phyloP scores from a whole-genome alignment of 352 stramenopile species.

The Phytophthora sansomeana region DNA sequence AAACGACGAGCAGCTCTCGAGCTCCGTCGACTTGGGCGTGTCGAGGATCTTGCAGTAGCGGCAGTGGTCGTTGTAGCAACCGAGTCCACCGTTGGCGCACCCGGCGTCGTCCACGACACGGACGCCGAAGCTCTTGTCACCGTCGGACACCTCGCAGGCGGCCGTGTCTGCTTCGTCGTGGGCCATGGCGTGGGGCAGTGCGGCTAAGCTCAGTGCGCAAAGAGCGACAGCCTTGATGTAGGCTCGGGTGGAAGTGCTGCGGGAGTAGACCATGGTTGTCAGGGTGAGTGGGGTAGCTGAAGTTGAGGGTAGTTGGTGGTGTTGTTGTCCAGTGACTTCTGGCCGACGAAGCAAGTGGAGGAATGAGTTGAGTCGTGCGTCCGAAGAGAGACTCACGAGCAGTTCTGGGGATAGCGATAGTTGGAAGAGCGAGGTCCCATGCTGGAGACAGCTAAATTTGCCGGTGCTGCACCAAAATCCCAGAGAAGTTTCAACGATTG shows the following conservation, averaged over 20 bases:
- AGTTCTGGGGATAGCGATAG: not conserved
- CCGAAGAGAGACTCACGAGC: not conserved
- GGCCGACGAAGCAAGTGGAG: slow-evolving; percentile 20
- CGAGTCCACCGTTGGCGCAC: slow-evolving; percentile 40
- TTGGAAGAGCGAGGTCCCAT: not conserved
- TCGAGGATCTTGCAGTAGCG: slow-evolving; percentile 51
- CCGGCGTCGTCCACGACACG: slow-evolving; percentile 35
- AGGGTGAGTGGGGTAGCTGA: slow-evolving; percentile 1
- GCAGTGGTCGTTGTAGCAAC: slow-evolving; percentile 45
- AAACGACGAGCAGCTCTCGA: slow-evolving; percentile 44
- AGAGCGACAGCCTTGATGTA: slow-evolving; percentile 29
- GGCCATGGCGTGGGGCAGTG: slow-evolving; percentile 16
- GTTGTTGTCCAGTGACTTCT: slow-evolving; percentile 5
- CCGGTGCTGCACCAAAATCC: too few species aligned
- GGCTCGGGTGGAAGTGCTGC: slow-evolving; percentile 22
- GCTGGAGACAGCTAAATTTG: too few species aligned
- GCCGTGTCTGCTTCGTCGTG: not conserved
- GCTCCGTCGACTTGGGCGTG: slow-evolving; percentile 40
- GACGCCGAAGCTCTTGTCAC: slow-evolving; percentile 40
- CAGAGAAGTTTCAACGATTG: not conserved
- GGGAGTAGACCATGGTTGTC: slow-evolving; percentile 36
- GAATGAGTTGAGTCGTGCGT: slow-evolving; percentile 3
- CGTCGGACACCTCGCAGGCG: slow-evolving; percentile 27
- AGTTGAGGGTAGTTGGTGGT: not conserved
- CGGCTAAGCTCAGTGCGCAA: slow-evolving; percentile 16